These are phyloP conservation scores for Nitzschia inconspicua DNA, from an alignment of 108 stramenopile species.

Conservation along the genomic window DNA sequence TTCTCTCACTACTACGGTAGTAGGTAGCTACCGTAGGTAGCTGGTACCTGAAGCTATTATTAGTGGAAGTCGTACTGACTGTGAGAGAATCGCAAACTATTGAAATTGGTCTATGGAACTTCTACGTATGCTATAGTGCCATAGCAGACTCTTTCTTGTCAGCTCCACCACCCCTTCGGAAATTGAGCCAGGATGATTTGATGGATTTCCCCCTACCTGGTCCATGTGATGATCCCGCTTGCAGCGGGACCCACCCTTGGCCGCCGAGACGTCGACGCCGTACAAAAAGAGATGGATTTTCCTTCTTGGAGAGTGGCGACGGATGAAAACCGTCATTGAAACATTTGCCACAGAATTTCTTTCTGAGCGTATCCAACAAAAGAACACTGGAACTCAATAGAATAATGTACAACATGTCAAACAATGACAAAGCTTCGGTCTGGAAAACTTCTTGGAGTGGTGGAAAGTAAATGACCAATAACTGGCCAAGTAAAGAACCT, in stretches of 20 bases:
- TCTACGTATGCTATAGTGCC: not conserved
- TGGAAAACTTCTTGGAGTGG: constrained; percentile 92
- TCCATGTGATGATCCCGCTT: not conserved
- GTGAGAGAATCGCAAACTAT: no score
- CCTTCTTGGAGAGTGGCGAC: constrained; percentile 30
- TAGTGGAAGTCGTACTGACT: no score
- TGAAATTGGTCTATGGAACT: no score
- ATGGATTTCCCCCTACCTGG: not conserved
- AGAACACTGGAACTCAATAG: constrained; percentile 80
- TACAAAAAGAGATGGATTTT: constrained; percentile 16
- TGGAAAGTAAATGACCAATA: constrained; percentile 87
- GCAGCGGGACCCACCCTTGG: constrained; percentile 1
- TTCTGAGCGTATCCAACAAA: constrained; percentile 83
- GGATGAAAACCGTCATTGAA: constrained; percentile 64
- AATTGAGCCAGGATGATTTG: constrained; percentile 17
- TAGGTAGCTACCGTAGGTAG: no score
- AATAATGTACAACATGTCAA: constrained; percentile 74
- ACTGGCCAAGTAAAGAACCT: constrained; percentile 83
- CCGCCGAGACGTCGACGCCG: no score
- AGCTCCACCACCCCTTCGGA: constrained; percentile 2
- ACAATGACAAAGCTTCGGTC: constrained; percentile 84
- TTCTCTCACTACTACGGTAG: no score
- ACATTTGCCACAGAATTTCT: constrained; percentile 76
- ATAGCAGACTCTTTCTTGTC: not conserved
- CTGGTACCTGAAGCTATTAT: no score